Evolutionary conservation across 345 rosid species (phyloP), one percentile per base, ranked within the genome.

Genomic region (Microthlaspi erraticum): DNA sequence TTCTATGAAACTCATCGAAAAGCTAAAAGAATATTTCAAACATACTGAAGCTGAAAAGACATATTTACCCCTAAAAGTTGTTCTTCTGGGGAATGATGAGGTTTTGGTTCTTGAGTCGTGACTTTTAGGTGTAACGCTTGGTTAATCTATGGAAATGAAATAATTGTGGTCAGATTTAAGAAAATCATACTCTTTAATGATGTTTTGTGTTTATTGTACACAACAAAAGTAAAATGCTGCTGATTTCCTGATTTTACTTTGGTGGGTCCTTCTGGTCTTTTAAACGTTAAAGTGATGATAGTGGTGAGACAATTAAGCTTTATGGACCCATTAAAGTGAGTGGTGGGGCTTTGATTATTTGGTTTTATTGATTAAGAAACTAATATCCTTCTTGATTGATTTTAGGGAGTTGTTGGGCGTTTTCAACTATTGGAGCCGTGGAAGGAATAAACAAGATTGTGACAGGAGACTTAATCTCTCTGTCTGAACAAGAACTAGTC

Each of bases 321-420:
- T 36, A 16, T 45, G 50, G 50, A 45, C 61, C 61, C 44, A 56
- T 34, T 58, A 12, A 38, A 11, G 32, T 9, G 5, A 48, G 29
- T 48, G 52, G 7, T 18, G 23, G 11, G 11, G 5, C 50, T 36
- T 23, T 23, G 37, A 54, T 14, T 53, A 12, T 51, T 26, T 51
- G 34, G 2, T 8, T 23, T 23, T 4, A 9, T 14, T 34, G 43
- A 16, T 34, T 56, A 0, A 34, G 42, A 2, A 60, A 66, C 12
- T 42, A 52, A 63, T 62, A 54, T 58, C 31, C 13, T 63, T 48
- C 0, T 68, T 48, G 31, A 13, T 68, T 48, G 31, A 13, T 33
- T 5, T 63, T 9, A 90, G 99, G 99, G 88, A 88, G 96, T 60
- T 94, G 99, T 84, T 94, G 99, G 99, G 99, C 99, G 0, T 94